These are phyloP conservation scores for Olyra latifolia DNA, from an alignment of 176 grass and related monocot species.

Conservation along the genomic window DNA sequence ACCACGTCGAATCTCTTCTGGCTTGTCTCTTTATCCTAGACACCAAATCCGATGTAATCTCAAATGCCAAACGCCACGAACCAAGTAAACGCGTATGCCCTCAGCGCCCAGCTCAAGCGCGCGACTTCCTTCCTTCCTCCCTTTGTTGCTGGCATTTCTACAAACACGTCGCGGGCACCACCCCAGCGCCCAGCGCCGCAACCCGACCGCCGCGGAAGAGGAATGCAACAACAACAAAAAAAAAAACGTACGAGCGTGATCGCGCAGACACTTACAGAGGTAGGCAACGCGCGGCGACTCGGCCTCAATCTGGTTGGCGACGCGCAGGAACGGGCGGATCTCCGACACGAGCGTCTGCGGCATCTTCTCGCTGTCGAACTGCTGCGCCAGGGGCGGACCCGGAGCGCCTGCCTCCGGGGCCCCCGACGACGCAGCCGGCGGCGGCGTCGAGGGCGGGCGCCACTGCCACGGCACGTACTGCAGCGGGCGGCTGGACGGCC, in stretches of 20 bases:
- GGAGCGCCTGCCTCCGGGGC: not conserved
- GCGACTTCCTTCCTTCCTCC: not conserved
- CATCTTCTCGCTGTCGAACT: constrained; percentile 90
- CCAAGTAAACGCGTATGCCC: not conserved
- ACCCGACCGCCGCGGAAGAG: not conserved
- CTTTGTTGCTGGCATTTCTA: constrained; percentile 17
- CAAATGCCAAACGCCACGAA: not conserved
- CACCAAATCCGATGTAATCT: not conserved
- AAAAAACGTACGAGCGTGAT: not conserved
- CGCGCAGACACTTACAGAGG: constrained; percentile 56
- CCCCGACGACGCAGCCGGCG: not conserved
- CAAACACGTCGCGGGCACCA: constrained; percentile 23
- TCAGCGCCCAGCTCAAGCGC: not conserved
- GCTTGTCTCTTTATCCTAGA: not conserved
- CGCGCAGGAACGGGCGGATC: constrained; percentile 83
- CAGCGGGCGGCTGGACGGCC: constrained; percentile 40
- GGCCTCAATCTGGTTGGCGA: constrained; percentile 69
- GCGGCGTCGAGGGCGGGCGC: constrained; percentile 35
- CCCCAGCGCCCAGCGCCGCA: not conserved
- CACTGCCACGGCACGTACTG: constrained; percentile 30
- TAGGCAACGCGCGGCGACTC: constrained; percentile 91
- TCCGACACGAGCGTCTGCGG: constrained; percentile 70
- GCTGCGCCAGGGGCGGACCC: constrained; percentile 1
- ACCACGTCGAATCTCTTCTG: constrained; percentile 10
- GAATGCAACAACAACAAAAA: not conserved